Conservation (phyloP, 2,329 filamentous ascomycete species). For the Calonectria pteridis region DNA sequence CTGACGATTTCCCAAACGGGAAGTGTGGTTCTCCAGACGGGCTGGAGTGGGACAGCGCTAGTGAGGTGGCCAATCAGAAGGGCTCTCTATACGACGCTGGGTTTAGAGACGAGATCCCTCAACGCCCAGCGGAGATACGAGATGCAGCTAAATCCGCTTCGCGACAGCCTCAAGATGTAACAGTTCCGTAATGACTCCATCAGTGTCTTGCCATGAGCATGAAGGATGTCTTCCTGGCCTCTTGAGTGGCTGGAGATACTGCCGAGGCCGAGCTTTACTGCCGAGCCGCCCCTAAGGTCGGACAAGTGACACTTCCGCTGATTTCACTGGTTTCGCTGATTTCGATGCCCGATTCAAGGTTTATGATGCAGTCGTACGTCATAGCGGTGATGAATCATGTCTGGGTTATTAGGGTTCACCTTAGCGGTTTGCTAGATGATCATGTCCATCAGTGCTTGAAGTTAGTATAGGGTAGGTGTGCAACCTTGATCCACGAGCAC, state of each 20-base stretch:
- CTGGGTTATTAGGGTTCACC: background rate
- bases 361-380: too few species aligned
- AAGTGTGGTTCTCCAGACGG: constrained; percentile 1
- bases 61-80: constrained; percentile 6
- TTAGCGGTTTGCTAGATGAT: background rate
- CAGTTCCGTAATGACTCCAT: background rate
- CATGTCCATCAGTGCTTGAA: background rate
- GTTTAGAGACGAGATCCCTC: constrained; percentile 16
- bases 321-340: background rate
- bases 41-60: constrained; percentile 4
- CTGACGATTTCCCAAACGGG: background rate
- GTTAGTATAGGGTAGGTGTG: background rate
- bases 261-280: background rate
- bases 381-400: background rate
- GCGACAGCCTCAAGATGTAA: constrained; percentile 6
- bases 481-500: background rate
- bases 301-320: background rate
- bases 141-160: constrained; percentile 19
- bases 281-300: too few species aligned
- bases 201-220: background rate
- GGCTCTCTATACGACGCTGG: constrained; percentile 22
- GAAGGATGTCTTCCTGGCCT: background rate
- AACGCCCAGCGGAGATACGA: constrained; percentile 24
- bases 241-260: constrained; percentile 2
- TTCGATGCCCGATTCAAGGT: background rate